phyloP scores from a whole-genome alignment of 257 asterid genomes.

The Solanum okadae region DNA sequence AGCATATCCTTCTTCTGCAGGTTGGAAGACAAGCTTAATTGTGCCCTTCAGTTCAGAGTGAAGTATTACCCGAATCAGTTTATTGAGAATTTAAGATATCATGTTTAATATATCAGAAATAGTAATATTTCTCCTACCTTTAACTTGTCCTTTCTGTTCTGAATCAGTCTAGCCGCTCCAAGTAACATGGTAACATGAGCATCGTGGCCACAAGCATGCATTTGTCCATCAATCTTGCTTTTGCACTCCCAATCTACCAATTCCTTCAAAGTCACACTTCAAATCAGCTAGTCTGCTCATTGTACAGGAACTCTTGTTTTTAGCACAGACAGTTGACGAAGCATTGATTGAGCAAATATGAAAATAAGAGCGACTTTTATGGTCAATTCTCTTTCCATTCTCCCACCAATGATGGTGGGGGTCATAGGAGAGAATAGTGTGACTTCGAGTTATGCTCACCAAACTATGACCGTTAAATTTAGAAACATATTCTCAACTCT shows the following conservation, averaged over 20 bases:
- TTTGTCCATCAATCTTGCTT: constrained; percentile 75
- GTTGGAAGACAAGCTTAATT: constrained; percentile 82
- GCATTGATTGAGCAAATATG: not conserved
- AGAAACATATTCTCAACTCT: not conserved
- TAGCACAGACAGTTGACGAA: not conserved
- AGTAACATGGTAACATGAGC: constrained; percentile 89
- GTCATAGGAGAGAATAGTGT: not conserved
- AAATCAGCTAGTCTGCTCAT: not conserved
- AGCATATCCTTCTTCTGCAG: constrained; percentile 79
- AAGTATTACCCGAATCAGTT: not conserved
- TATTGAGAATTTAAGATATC: not conserved
- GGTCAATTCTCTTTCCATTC: not conserved
- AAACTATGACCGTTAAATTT: not conserved
- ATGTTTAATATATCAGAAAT: not conserved
- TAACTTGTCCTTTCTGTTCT: constrained; percentile 37
- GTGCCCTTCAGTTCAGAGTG: constrained; percentile 47
- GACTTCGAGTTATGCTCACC: not conserved
- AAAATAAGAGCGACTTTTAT: not conserved
- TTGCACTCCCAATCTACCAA: constrained; percentile 87
- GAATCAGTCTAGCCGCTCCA: constrained; percentile 85
- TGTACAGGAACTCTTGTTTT: not conserved
- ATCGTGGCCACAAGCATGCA: constrained; percentile 98
- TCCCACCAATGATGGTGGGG: not conserved
- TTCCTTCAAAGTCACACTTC: constrained; percentile 35
- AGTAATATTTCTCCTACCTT: constrained; percentile 32